A percentile compares a stretch with the other conserved stretches of the same genome.
phyloP scores from a whole-genome alignment of 306 rosid species.

The Vigna mungo region DNA sequence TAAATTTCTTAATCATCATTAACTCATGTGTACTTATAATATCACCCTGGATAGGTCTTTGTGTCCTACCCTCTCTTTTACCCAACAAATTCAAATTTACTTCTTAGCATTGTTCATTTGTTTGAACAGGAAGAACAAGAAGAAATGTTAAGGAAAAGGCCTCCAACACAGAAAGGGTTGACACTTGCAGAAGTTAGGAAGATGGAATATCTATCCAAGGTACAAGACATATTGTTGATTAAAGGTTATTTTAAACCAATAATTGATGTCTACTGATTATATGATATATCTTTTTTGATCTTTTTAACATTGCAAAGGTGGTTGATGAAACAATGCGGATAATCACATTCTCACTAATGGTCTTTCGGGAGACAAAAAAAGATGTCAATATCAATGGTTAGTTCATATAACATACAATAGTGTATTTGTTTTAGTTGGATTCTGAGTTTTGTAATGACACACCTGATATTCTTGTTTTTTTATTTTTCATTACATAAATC shows the following conservation, averaged over 20 bases:
- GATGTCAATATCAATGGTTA: conserved; percentile 72
- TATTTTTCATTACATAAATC: no score
- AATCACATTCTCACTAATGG: conserved; percentile 64
- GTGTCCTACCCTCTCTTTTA: no score
- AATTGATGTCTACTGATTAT: background rate
- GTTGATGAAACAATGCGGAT: conserved; percentile 79
- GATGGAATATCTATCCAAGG: conserved; percentile 75
- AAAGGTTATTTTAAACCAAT: no score
- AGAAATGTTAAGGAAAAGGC: conserved; percentile 61
- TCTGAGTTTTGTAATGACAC: no score
- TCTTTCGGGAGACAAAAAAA: conserved; percentile 70
- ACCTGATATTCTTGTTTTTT: no score
- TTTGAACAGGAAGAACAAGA: conserved; percentile 59
- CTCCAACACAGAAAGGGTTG: conserved; percentile 62
- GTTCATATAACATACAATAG: background rate
- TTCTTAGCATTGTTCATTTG: background rate
- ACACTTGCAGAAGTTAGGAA: conserved; percentile 65
- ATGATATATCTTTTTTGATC: no score
- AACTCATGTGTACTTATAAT: background rate
- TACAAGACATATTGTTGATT: no score
- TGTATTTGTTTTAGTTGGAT: no score
- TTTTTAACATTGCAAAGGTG: conserved; percentile 42
- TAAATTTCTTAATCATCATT: background rate
- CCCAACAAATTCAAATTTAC: no score
- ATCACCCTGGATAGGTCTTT: no score